Conservation (phyloP, 116 monocot species). For the Thalassia testudinum region DNA sequence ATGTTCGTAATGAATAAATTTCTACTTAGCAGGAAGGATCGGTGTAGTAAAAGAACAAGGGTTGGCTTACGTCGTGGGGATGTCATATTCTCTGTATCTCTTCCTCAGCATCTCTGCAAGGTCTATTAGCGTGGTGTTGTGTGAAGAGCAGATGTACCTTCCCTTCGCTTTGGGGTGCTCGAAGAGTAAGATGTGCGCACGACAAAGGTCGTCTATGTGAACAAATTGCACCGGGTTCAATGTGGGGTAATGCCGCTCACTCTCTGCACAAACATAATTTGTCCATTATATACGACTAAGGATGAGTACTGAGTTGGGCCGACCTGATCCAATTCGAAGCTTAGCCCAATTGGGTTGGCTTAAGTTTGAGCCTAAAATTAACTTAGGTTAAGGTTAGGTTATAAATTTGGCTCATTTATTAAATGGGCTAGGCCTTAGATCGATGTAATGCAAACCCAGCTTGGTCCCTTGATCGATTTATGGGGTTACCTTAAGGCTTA, state of each 20-base stretch:
- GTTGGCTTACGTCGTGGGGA: constrained; percentile 11
- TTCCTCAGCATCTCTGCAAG: constrained; percentile 24
- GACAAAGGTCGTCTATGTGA: constrained; percentile 38
- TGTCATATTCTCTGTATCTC: constrained; percentile 18
- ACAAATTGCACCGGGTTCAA: constrained; percentile 25
- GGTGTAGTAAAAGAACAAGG: not conserved
- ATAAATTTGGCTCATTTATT: too few species aligned
- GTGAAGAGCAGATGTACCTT: constrained; percentile 37
- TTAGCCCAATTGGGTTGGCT: too few species aligned
- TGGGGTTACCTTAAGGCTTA: too few species aligned
- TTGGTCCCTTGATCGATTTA: too few species aligned
- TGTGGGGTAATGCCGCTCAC: constrained; percentile 18
- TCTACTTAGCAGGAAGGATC: too few species aligned
- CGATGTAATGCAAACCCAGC: too few species aligned
- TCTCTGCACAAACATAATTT: constrained; percentile 1
- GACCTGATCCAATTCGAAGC: too few species aligned
- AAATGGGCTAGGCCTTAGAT: too few species aligned
- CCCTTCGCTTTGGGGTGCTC: constrained; percentile 22
- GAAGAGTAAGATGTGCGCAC: constrained; percentile 16
- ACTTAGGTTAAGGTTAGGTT: too few species aligned
- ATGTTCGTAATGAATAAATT: not conserved
- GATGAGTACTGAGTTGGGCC: too few species aligned
- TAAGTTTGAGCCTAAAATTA: too few species aligned
- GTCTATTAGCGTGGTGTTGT: constrained; percentile 18
- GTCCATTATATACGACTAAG: too few species aligned